A percentile compares a stretch with the other conserved stretches of the same genome.
Evolutionary conservation across 495 filamentous ascomycete genomes (phyloP).

Genomic region (Apiosordaria backusii): DNA sequence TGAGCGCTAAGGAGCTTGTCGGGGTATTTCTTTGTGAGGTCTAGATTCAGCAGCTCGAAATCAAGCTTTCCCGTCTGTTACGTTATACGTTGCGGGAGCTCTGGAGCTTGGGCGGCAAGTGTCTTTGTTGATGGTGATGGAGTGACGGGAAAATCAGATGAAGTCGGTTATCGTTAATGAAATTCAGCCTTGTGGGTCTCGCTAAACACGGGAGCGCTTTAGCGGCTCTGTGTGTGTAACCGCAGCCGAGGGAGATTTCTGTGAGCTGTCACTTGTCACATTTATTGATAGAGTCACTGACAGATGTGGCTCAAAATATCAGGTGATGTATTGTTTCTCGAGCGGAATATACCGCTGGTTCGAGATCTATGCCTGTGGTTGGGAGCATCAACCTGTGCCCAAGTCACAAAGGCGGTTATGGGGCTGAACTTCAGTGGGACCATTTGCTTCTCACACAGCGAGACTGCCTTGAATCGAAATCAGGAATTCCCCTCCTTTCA

Average conservation of each 20-base stretch:
- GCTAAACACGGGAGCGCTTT: not conserved
- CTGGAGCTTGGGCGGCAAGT: not conserved
- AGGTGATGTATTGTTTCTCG: not conserved
- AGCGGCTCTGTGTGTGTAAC: conserved; percentile 3
- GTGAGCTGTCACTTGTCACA: conserved; percentile 8
- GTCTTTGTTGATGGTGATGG: conserved; percentile 1
- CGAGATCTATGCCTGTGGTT: no score
- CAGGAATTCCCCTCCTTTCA: not conserved
- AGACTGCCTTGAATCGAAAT: not conserved
- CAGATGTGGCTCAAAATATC: no score
- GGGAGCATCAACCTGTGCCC: not conserved
- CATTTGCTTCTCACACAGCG: not conserved
- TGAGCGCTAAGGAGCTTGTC: not conserved
- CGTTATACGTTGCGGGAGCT: not conserved
- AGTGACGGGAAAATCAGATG: not conserved
- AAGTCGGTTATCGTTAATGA: not conserved
- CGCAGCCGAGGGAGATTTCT: not conserved
- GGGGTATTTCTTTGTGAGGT: not conserved
- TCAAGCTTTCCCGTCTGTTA: not conserved
- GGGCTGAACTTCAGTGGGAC: not conserved
- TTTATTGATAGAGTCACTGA: not conserved
- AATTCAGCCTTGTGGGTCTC: conserved; percentile 24
- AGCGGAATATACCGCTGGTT: not conserved
- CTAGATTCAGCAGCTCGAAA: not conserved
- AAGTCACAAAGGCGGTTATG: no score